Conservation (phyloP, 2,329 filamentous ascomycete species). For the Nothophoma quercina region DNA sequence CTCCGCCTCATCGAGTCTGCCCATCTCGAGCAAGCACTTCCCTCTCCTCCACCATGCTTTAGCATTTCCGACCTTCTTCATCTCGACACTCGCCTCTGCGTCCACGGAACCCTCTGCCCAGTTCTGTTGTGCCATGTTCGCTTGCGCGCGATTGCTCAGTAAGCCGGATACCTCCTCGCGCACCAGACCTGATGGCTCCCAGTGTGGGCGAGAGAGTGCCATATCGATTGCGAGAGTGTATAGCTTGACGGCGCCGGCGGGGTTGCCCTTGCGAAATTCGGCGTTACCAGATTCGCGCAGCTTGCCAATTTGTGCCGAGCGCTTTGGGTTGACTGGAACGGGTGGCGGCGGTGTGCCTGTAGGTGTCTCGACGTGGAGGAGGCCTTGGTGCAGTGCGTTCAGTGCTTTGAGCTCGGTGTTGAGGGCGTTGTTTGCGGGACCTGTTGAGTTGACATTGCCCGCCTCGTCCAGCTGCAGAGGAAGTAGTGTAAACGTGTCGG, state of each 20-base stretch:
- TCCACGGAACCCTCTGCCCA: slow-evolving; percentile 91
- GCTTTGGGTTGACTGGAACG: slow-evolving; percentile 90
- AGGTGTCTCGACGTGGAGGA: slow-evolving; percentile 71
- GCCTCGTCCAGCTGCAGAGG: slow-evolving; percentile 82
- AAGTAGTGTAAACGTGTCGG: slow-evolving; percentile 80
- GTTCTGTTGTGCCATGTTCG: slow-evolving; percentile 79
- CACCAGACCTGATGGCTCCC: slow-evolving; percentile 86
- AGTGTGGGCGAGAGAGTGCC: slow-evolving; percentile 80
- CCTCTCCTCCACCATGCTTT: slow-evolving; percentile 95
- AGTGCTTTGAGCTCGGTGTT: slow-evolving; percentile 68
- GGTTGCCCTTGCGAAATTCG: slow-evolving; percentile 79
- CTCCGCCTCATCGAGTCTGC: slow-evolving; percentile 79
- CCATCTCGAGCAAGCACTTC: slow-evolving; percentile 90
- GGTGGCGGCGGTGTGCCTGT: slow-evolving; percentile 80
- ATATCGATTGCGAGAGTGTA: slow-evolving; percentile 91
- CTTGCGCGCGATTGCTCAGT: slow-evolving; percentile 88
- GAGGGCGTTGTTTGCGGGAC: slow-evolving; percentile 50
- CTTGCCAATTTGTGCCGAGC: slow-evolving; percentile 85
- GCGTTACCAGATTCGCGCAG: slow-evolving; percentile 87
- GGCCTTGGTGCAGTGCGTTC: slow-evolving; percentile 78
- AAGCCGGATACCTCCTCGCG: slow-evolving; percentile 83
- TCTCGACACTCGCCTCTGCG: slow-evolving; percentile 86
- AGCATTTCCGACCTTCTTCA: slow-evolving; percentile 83
- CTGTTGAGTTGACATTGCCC: slow-evolving; percentile 70
- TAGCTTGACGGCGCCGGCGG: slow-evolving; percentile 77